Evolutionary conservation across 23 red algal genomes (phyloP).

Genomic region (Cyanidioschyzon merolae): DNA sequence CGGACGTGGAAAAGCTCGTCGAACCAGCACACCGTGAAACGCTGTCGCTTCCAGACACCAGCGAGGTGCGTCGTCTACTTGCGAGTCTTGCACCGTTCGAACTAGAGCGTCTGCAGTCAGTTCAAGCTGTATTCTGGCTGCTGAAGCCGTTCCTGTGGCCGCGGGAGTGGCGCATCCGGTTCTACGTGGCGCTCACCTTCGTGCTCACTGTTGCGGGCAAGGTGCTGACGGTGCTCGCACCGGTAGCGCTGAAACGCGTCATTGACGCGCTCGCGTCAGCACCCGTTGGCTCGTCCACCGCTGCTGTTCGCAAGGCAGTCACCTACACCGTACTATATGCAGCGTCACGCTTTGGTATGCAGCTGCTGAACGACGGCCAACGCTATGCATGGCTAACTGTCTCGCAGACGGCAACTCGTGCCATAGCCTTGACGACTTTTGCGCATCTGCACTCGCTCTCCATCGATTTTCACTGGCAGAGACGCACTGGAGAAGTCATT

Average conservation of each 20-base stretch:
- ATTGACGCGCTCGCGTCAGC: conserved; percentile 53
- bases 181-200: conserved; percentile 5
- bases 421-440: conserved; percentile 73
- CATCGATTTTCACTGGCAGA: conserved; percentile 61
- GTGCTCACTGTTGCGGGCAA: conserved; percentile 21
- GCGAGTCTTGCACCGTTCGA: not conserved
- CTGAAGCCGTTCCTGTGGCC: conserved; percentile 5
- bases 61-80: not conserved
- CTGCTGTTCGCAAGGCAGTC: conserved; percentile 18
- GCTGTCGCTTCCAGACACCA: not conserved
- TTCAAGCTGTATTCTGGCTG: not conserved
- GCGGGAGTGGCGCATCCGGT: not conserved
- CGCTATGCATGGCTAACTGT: conserved; percentile 52
- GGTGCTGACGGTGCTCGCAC: conserved; percentile 54
- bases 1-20: not conserved
- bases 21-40: not conserved
- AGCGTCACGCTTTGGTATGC: conserved; percentile 44
- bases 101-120: not conserved
- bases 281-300: not conserved
- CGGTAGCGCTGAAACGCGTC: conserved; percentile 76
- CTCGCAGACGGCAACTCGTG: conserved; percentile 47
- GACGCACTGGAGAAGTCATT: conserved; percentile 62
- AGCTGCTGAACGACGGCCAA: conserved; percentile 72
- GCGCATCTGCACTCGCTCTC: conserved; percentile 63
- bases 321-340: conserved; percentile 72